A percentile compares a stretch with the other conserved stretches of the same genome.
phyloP scores from a whole-genome alignment of 225 moss, liverwort and hornwort species.

The Ulota crispa region DNA sequence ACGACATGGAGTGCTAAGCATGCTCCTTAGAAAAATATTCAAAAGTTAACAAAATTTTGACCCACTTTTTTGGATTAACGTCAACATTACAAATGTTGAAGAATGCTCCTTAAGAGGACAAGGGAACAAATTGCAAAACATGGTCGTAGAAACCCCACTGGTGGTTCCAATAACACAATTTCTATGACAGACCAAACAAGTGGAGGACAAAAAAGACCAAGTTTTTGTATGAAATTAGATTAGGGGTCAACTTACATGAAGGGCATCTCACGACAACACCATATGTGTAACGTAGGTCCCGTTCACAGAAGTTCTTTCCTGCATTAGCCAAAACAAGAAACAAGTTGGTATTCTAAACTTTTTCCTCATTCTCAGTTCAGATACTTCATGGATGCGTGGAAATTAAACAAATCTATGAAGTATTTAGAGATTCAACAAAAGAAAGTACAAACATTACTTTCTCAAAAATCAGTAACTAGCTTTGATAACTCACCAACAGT shows the following conservation, averaged over 20 bases:
- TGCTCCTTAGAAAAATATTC: background rate
- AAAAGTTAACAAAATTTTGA: background rate
- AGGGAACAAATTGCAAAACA: no score
- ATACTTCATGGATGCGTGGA: background rate
- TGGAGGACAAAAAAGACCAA: no score
- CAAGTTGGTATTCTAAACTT: background rate
- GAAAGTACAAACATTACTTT: background rate
- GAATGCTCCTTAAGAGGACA: background rate
- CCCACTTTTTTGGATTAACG: no score
- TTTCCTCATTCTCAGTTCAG: background rate
- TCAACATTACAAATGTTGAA: background rate
- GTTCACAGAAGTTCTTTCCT: constrained; percentile 52
- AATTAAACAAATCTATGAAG: background rate
- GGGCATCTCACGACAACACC: constrained; percentile 47
- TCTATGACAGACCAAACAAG: no score
- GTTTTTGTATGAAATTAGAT: no score
- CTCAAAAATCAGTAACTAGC: background rate
- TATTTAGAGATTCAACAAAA: background rate
- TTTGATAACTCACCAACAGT: constrained; percentile 45
- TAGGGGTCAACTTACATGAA: constrained; percentile 37
- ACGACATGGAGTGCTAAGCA: background rate
- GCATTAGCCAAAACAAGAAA: background rate
- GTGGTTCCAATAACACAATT: no score
- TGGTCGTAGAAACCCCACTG: no score
- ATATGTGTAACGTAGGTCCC: constrained; percentile 44